Evolutionary conservation across 2,329 filamentous ascomycete genomes (phyloP), one percentile per base, ranked within the genome.

Genomic region (Magnaporthiopsis poae): DNA sequence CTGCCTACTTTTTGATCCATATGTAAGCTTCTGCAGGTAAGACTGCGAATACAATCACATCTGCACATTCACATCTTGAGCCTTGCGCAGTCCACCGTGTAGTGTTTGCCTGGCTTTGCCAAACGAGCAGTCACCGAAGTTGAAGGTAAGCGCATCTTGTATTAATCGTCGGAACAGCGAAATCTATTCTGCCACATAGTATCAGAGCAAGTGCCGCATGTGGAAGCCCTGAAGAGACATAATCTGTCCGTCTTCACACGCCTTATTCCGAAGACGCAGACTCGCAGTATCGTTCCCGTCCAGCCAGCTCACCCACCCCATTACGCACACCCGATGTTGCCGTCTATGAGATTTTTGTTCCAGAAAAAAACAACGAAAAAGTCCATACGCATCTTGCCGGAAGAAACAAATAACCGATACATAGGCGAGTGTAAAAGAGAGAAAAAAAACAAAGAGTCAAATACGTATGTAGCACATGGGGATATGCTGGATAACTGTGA

Each of bases 191-290:
- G 67, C 67, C 66, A 61, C 68, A 64, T 68, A 69, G 65, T 69
- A 67, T 69, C 69, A 68, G 69, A 68, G 69, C 67, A 67, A 67
- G 66, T 69, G 64, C 56, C 67, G 60, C 66, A 62, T 68, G 68
- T 68, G 9, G 46, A 25, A 25, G 7, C 46, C n/a, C 21, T 25
- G 46, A 21, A 56, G 46, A 25, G 46, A 56, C 31, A 31, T 25
- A 11, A n/a, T 56, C 46, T 4, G 46, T n/a, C 21, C 21, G 46
- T 25, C 46, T 8, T 18, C 21, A 25, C 21, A 56, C 7, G 46
- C n/a, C 46, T 56, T 18, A 21, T 13, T 4, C 8, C 46, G n/a
- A n/a, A 9, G 46, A 25, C 46, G 7, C 9, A 52, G 18, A 9
- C 39, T 25, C 13, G 11, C 36, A 69, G 15, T 66, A 64, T 65